Evolutionary conservation across 176 grass and related monocot genomes (phyloP), one percentile per base, ranked within the genome.

Genomic region (Paspalum notatum): DNA sequence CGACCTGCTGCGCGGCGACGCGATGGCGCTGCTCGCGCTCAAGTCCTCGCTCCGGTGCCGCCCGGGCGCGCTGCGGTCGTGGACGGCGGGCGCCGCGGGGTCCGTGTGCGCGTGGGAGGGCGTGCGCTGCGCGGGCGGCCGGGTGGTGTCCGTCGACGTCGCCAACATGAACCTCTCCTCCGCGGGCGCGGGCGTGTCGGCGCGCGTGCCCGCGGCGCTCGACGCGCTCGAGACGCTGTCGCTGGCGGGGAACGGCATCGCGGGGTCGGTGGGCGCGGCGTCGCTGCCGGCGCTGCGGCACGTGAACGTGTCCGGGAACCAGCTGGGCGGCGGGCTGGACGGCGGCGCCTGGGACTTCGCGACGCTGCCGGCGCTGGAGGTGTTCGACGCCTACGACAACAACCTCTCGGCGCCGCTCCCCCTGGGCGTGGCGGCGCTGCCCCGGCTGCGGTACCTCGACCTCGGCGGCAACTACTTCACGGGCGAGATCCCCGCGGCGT

Each of bases 331-430:
- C 64, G 54, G 56, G 26, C 66, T 99, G 48, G 89, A 91, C 27
- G 20, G 0, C 53, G 18, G 2, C 54, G 84, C 48, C n/a, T 99
- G 91, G 97, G 91, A 93, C 74, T 85, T 72, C 52, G 7, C 62
- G 60, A 87, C 82, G 8, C 55, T 95, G 12, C 91, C 91, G 7
- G 56, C 8, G 58, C 82, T 99, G 14, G 93, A 99, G 85, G 89
- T 96, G 67, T 42, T 99, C 71, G 93, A 99, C 79, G 93, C 93
- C 57, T 99, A 99, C 62, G 97, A 99, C 87, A 99, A 99, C 87
- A 99, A 99, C 87, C 93, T 93, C 84, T 83, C 93, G 5, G 66
- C 87, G 2, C 51, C 83, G n/a, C 82, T 99, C 9, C 93, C 97
- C 9, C 45, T 45, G 41, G 61, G 86, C 71, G 82, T 93, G 17